Evolutionary conservation across 805 yeast species (phyloP), one percentile per base, ranked within the genome.

Genomic region (Starmera caribaea): DNA sequence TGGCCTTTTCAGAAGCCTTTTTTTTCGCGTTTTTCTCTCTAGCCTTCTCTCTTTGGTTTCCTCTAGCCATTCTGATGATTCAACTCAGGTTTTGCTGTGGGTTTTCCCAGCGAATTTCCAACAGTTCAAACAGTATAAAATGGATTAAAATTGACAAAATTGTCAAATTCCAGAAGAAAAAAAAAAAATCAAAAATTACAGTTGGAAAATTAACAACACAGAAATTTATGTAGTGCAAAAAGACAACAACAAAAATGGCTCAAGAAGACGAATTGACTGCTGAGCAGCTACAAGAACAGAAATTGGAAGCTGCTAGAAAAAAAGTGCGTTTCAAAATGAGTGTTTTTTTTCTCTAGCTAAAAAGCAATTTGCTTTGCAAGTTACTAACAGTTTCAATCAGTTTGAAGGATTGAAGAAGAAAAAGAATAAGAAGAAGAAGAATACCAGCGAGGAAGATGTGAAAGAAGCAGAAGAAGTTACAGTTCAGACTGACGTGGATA

Each of bases 11-110:
- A 35, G 75, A 81, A 46, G 76, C 79, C 53, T 74, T 80, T 62
- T 90, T 90, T 68, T 90, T 92, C 59, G 66, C 59, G 63, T 85
- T 86, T 66, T 85, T 90, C 44, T 79, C 85, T 58, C 98, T 75
- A 28, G 97, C 97, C 51, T 84, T 73, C 32, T 90, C 98, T 61
- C 98, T 76, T 65, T 92, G 97, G 62, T 90, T 92, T 28, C 98
- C 98, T 68, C 98, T 76, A 39, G 96, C 81, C 97, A 90, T 89
- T n/a, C 37, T 46, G 21, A 12, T 12, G 5, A 8, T 24, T 4
- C 26, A 7, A 21, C 4, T 16, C 3, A 4, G 11, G 34, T n/a
- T 32, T 28, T n/a, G n/a, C n/a, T n/a, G n/a, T n/a, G n/a, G n/a
- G n/a, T n/a, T n/a, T n/a, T n/a, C n/a, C n/a, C 24, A 21, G 24